Evolutionary conservation across 2,329 filamentous ascomycete genomes (phyloP), one percentile per base, ranked within the genome.

Genomic region (Aspergillus viridinutans): DNA sequence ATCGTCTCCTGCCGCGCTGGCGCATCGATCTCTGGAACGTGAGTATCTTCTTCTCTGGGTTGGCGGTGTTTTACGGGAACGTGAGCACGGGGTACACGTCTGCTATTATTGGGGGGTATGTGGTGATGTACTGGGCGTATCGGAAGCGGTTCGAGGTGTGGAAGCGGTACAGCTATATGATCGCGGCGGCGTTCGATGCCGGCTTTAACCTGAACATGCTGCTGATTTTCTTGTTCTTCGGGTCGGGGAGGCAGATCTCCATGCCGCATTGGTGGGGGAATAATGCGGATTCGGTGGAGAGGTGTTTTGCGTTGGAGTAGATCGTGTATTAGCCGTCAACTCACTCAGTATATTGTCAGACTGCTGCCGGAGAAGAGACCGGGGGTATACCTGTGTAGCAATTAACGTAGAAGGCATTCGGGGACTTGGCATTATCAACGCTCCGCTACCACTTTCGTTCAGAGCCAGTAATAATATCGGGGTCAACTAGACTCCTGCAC

Each of bases 221-320:
- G 58, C 72, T 86, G 20, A 80, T 85, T n/a, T 86, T 86, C 67
- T 66, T 86, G 57, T 82, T 80, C 59, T 85, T 86, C 61, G 81
- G 82, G 1, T 79, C 80, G 6, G 83, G 78, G 0, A 85, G 81
- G 72, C 75, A 83, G 32, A 71, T 85, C 7, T 74, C 70, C 17
- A 86, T 86, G 83, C 83, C 83, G n/a, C 67, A 83, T 58, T 86
- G 84, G 84, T 86, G 83, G 83, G 84, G 84, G 0, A 86, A 86
- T 63, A 80, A 84, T 61, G 76, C 70, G 28, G 72, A 76, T 6
- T 70, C 67, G n/a, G 80, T 81, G 47, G 84, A 86, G 70, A 75
- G 83, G 54, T 86, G 84, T 66, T 86, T 86, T 75, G 81, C 81
- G 2, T 59, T 83, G 54, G 68, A 72, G 25, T 49, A 29, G 25